Conservation (phyloP, 2,329 filamentous ascomycete genomes). For the Diaporthe citrichinensis region DNA sequence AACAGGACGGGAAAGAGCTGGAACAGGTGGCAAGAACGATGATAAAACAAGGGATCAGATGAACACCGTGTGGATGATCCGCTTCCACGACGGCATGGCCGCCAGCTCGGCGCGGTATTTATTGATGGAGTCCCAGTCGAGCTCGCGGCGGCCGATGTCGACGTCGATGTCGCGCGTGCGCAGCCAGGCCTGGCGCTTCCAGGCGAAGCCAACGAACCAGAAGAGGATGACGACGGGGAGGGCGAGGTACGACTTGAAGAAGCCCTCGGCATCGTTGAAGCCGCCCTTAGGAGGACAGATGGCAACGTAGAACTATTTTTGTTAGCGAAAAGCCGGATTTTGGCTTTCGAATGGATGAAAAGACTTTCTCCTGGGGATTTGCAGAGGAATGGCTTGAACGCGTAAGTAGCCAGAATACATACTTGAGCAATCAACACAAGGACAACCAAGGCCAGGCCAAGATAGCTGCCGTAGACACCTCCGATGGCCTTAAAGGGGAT, state of each 20-base stretch:
- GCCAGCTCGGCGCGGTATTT: slow-evolving; percentile 60
- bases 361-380: background rate
- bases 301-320: slow-evolving; percentile 50
- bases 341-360: background rate
- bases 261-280: slow-evolving; percentile 58
- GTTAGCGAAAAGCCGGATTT: background rate
- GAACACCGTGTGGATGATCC: slow-evolving; percentile 51
- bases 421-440: slow-evolving; percentile 70
- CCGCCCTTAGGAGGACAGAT: slow-evolving; percentile 50
- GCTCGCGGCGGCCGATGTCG: slow-evolving; percentile 73
- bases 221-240: slow-evolving; percentile 68
- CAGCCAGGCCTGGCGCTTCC: slow-evolving; percentile 74
- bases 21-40: background rate
- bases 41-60: slow-evolving; percentile 20
- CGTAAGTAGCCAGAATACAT: background rate
- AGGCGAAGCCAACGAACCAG: slow-evolving; percentile 69
- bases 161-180: slow-evolving; percentile 74
- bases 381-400: too few relatives aligned
- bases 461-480: slow-evolving; percentile 74
- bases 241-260: slow-evolving; percentile 69
- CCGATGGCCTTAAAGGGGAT: slow-evolving; percentile 74
- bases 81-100: slow-evolving; percentile 61
- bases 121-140: slow-evolving; percentile 73
- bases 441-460: slow-evolving; percentile 71
- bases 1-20: background rate